Evolutionary conservation across 2,329 filamentous ascomycete species (phyloP), one percentile per base, ranked within the genome.

Genomic region (Aspergillus sp.): DNA sequence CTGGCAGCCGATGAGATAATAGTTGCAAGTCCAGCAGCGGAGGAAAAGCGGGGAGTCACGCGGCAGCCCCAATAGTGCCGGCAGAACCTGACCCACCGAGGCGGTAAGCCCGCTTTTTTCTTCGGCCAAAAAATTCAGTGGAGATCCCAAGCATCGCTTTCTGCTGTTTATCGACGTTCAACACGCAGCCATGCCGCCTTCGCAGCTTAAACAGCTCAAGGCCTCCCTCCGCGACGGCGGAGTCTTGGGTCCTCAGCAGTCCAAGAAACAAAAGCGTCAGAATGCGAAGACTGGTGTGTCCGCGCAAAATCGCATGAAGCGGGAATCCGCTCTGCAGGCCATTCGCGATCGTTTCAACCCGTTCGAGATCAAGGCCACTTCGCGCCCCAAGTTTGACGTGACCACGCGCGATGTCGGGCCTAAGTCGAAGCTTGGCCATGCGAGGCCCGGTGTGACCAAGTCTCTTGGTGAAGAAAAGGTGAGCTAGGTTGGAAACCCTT

Each of bases 301-400:
- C 64, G 86, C 85, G 68, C 89, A 94, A 70, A 91, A 92, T 77
- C 88, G 91, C 62, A 84, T 91, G 25, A 87, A 92, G 74, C 87
- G 90, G 72, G 86, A 89, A 71, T 89, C 87, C 58, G 91, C 92
- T 15, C 83, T 99, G 64, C 88, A 91, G 69, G 87, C 86, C 59
- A 97, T 99, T 74, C 90, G 95, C 72, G 93, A 98, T 72, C 90
- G 93, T 68, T 98, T 98, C 85, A 99, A 99, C 75, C 95, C 95
- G 0, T 99, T 99, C 78, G 95, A 99, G 73, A 86, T 97, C 74
- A 96, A 96, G 78, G 87, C 90, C 60, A 87, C 89, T 43, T 83
- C 88, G 1, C 90, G 89, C 0, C 88, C 88, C 59, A 98, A 98
- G 71, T 96, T 96, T 66, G 88, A 94, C 47, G 89, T 93, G 48